Evolutionary conservation across 257 asterid genomes (phyloP), one percentile per base, ranked within the genome.

Genomic region (Ajuga chamaepitys): DNA sequence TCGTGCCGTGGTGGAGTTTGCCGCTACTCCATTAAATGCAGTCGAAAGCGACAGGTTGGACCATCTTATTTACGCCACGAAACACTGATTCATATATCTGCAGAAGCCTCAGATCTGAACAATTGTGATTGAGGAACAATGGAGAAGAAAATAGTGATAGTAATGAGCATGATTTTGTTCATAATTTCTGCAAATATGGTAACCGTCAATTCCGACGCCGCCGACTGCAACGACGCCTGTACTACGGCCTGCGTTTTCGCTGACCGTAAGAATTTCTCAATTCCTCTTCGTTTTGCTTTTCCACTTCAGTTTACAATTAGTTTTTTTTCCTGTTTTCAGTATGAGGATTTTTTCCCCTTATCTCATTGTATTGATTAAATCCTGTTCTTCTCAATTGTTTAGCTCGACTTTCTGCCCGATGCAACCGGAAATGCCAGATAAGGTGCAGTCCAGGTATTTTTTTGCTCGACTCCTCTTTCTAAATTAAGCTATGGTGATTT

Each of bases 201-300:
- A 32, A 57, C 64, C 50, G 73, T 76, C n/a, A 48, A 54, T 51
- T 54, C 85, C 61, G 79, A 74, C 30, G 82, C 74, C 16, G 1
- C 42, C 63, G 70, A 66, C 74, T 85, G 92, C 66, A 12, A 34
- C 57, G 92, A 85, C 66, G 38, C 53, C 70, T 85, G 92, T 50
- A 5, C 66, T 4, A 80, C 82, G 4, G 87, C 9, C 70, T 85
- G 88, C 72, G 78, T 82, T 35, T 32, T 56, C 18, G 41, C 37
- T 12, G 64, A 74, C 42, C 6, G 88, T 82, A 75, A 55, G 4
- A 1, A 11, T 22, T 8, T 4, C 30, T 46, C 7, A 18, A 5
- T 13, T 58, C n/a, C 18, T 34, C 18, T n/a, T 37, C 42, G 1
- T 24, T n/a, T 35, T 14, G 9, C 14, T 4, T 1, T 7, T 1